Evolutionary conservation across 1,139 yeast species (phyloP).

Genomic region (Meyerozyma smithsonii): DNA sequence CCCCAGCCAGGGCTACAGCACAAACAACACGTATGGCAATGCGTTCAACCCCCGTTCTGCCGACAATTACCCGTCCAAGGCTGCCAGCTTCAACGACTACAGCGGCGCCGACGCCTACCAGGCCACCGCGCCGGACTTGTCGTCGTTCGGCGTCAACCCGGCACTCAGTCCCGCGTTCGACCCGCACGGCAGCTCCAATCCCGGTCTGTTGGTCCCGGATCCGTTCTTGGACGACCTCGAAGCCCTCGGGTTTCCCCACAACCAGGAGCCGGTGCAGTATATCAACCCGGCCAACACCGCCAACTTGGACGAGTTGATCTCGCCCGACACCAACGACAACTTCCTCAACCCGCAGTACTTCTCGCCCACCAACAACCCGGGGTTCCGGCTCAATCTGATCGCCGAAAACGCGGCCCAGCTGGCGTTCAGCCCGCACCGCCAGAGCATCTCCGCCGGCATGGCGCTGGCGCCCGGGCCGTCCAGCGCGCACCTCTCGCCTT

Average conservation of each 20-base stretch:
- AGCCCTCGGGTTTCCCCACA: slow-evolving; percentile 6
- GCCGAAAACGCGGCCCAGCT: slow-evolving; percentile 22
- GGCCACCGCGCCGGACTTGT: neutral
- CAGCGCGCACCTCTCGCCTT: neutral
- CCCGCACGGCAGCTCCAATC: slow-evolving; percentile 6
- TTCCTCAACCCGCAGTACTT: slow-evolving; percentile 39
- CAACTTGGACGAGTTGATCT: slow-evolving; percentile 9
- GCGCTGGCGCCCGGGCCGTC: neutral
- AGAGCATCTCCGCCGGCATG: neutral
- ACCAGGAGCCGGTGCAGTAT: slow-evolving; percentile 7
- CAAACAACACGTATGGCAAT: neutral
- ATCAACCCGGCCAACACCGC: slow-evolving; percentile 6
- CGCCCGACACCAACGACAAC: slow-evolving; percentile 7
- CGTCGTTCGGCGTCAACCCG: neutral
- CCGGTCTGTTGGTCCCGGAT: slow-evolving; percentile 4
- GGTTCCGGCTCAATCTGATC: slow-evolving; percentile 14
- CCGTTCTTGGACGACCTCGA: slow-evolving; percentile 2
- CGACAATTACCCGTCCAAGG: neutral
- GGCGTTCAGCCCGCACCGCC: neutral
- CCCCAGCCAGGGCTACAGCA: neutral
- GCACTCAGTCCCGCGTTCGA: slow-evolving; percentile 4
- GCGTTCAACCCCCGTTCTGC: neutral
- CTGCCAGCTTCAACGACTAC: neutral
- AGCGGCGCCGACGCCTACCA: neutral
- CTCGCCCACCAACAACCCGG: slow-evolving; percentile 30